phyloP scores from a whole-genome alignment of 192 early-diverging fungal species.

The Martensiomyces pterosporus region DNA sequence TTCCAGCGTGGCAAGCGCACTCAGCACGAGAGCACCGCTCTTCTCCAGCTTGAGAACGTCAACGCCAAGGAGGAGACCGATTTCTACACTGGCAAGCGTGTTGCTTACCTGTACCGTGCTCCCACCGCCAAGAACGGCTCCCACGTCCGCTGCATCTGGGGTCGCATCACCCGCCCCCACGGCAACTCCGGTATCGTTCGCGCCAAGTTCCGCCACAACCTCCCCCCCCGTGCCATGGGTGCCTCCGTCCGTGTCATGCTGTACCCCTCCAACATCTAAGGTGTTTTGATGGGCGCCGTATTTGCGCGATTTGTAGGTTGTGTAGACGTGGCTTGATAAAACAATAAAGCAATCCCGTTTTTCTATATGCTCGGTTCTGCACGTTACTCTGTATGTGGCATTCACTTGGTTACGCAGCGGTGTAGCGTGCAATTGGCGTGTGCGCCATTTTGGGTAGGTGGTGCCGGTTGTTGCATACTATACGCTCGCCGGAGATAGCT shows the following conservation, averaged over 20 bases:
- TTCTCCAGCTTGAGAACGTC: conserved; percentile 93
- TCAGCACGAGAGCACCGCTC: conserved; percentile 84
- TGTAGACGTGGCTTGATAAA: no score
- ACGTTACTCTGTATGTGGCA: no score
- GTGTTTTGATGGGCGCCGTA: not conserved
- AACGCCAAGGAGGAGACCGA: conserved; percentile 81
- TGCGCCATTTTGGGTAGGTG: no score
- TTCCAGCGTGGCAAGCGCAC: conserved; percentile 91
- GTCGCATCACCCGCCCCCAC: conserved; percentile 90
- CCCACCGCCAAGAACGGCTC: conserved; percentile 84
- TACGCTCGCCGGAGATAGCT: no score
- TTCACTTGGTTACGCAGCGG: no score
- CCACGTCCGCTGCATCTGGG: conserved; percentile 97
- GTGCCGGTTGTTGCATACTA: no score
- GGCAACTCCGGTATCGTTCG: conserved; percentile 95
- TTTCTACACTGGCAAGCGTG: conserved; percentile 98
- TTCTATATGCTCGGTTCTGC: no score
- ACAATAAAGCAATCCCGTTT: no score
- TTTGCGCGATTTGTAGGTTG: no score
- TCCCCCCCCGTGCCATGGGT: conserved; percentile 93
- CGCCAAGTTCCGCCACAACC: conserved; percentile 96
- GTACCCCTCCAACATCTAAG: conserved; percentile 85
- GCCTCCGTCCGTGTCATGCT: conserved; percentile 90
- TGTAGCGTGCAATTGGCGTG: no score
- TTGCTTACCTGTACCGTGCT: conserved; percentile 97